Base-by-base conservation (phyloP, 164 flowering plant genomes). In the Stephania japonica region DNA sequence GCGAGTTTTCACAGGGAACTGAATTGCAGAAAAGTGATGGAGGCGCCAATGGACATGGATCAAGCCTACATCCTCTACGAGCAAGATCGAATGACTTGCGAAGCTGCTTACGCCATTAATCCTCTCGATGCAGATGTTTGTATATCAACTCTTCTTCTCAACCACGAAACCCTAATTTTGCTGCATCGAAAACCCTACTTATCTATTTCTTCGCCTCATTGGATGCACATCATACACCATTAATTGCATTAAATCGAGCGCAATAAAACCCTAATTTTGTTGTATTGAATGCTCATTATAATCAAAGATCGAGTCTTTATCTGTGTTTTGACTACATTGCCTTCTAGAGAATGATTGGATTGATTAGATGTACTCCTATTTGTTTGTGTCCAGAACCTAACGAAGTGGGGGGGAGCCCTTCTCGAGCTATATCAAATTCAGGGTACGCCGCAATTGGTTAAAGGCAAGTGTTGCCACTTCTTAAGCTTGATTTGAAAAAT, bases 371-470 rank as follows among this genome's bases (percentile, higher is more conserved):
- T 59, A 19, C 10, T n/a, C 6, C 18, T 56, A 0, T 16, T 14
- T 56, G 4, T 7, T 9, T 18, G 25, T 59, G 10, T 72, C 73
- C 81, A 92, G 98, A 94, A 94, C 53, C 76, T 94, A 79, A 87
- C 93, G 21, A 84, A 87, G 68, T 94, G 98, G 98, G 98, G 90
- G 53, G 96, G 92, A 24, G 92, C 94, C 65, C 79, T 94, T 73
- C 74, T 94, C 49, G 96, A 92, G 83, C 71, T 94, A 27, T 86
- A 97, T 1, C 92, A 86, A 83, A 91, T 88, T 70, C 93, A 87
- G 73, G 78, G 63, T 47, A 76, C 91, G 5, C 85, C 84, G 80
- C 78, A 75, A 80, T 83, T 94, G 92, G 77, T 92, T 67, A 43
- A 56, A 79, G 97, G 98, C 91, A 75, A 43, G 14, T 44, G 56